Evolutionary conservation across 352 stramenopile species (phyloP), one percentile per base, ranked within the genome.

Genomic region (Blastocystis sp.): DNA sequence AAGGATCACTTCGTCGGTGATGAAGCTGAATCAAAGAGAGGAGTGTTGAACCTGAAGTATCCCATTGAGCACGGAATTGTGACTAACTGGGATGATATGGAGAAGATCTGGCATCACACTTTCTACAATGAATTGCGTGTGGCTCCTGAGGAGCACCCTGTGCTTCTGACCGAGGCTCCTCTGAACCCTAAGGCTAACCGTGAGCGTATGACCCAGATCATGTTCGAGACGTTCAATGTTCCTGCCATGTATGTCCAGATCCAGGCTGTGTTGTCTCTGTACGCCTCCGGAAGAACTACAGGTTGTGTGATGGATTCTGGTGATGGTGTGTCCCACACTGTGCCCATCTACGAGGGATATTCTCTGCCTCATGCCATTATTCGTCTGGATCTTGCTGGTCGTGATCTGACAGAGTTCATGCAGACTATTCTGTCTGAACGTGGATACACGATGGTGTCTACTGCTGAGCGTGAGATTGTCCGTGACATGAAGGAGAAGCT

Each of bases 31-130:
- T 93, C 92, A 17, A 97, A 97, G 93, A 93, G 95, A 89, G 94
- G 95, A 87, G 94, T 98, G 44, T 91, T 97, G 54, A 98, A 93
- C 40, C 91, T 97, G 90, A 94, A 97, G 91, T 98, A 99, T 91
- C 96, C 96, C 22, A 98, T 99, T 80, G 96, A 99, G 92, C 96
- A 98, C 93, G 64, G 64, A 37, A 76, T 76, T 48, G 96, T 99
- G 42, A 98, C 95, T 88, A 98, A 99, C 93, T 99, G 97, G 97
- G 96, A 98, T 92, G 96, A 98, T 92, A 99, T 99, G 96, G 96
- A 99, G 92, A 98, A 98, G 94, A 98, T 99, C 89, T 99, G 97
- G 97, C 94, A 98, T 92, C 96, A 98, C 94, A 98, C 96, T 89
- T 98, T 99, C 93, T 98, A 98, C 95, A 98, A 99, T 92, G 95